phyloP scores from a whole-genome alignment of 1,284 basidiomycete genomes.

The Limonomyces culmigenus region DNA sequence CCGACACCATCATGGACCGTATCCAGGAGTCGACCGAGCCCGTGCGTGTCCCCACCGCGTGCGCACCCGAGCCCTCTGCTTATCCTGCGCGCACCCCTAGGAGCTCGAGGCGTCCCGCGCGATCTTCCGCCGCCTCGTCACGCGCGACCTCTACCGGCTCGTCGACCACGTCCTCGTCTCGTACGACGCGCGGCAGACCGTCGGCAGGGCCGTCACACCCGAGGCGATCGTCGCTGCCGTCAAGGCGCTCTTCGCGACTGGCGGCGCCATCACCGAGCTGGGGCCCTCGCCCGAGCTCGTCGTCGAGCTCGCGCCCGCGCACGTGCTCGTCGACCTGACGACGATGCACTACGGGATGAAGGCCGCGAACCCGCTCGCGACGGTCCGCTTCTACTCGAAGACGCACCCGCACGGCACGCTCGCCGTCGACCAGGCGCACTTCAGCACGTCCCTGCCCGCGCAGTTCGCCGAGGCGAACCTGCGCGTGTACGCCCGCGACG shows the following conservation, averaged over 20 bases:
- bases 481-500: conserved; percentile 50
- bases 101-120: conserved; percentile 36
- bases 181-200: conserved; percentile 23
- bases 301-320: conserved; percentile 20
- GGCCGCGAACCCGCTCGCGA: conserved; percentile 47
- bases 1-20: conserved; percentile 41
- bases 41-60: conserved; percentile 14
- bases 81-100: conserved; percentile 16
- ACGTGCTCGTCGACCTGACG: conserved; percentile 47
- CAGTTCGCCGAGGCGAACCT: conserved; percentile 47
- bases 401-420: conserved; percentile 32
- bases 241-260: conserved; percentile 11
- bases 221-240: conserved; percentile 35
- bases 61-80: background rate
- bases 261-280: conserved; percentile 2
- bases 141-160: conserved; percentile 45
- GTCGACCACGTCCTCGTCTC: conserved; percentile 54
- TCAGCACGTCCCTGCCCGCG: conserved; percentile 40
- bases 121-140: conserved; percentile 41
- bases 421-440: conserved; percentile 37
- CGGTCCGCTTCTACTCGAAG: conserved; percentile 60
- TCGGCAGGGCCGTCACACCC: conserved; percentile 30
- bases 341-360: conserved; percentile 61
- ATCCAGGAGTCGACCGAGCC: conserved; percentile 36
- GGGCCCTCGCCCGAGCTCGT: conserved; percentile 13